Evolutionary conservation across 108 stramenopile genomes (phyloP).

Genomic region (Conticribra guillardii): DNA sequence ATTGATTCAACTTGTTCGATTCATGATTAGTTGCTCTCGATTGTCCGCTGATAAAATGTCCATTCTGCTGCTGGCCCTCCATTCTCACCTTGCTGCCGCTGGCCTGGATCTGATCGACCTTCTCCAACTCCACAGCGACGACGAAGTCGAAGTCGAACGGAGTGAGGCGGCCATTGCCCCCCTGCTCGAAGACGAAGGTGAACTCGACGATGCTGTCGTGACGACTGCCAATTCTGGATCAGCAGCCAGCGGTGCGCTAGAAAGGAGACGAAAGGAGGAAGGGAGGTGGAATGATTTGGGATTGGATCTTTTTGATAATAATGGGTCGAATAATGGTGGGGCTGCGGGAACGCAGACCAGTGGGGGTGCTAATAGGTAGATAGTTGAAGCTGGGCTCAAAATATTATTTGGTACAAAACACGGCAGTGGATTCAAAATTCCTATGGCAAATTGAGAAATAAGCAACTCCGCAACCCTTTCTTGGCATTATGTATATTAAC

Average conservation of each 20-base stretch:
- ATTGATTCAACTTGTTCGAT: too few relatives aligned
- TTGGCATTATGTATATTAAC: too few relatives aligned
- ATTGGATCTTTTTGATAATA: slow-evolving; percentile 73
- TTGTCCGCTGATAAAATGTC: too few relatives aligned
- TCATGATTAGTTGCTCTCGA: too few relatives aligned
- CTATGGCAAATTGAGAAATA: too few relatives aligned
- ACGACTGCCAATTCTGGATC: slow-evolving; percentile 77
- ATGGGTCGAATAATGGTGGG: slow-evolving; percentile 2
- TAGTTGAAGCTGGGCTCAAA: too few relatives aligned
- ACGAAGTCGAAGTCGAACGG: slow-evolving; percentile 69
- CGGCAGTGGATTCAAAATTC: too few relatives aligned
- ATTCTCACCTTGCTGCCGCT: slow-evolving; percentile 62
- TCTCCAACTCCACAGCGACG: slow-evolving; percentile 67
- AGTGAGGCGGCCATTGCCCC: slow-evolving; percentile 69
- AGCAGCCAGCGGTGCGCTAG: slow-evolving; percentile 56
- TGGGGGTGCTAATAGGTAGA: too few relatives aligned
- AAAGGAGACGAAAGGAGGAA: slow-evolving; percentile 73
- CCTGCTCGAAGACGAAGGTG: slow-evolving; percentile 75
- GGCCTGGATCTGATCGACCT: slow-evolving; percentile 51
- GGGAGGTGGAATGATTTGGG: slow-evolving; percentile 89
- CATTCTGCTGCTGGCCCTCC: too few relatives aligned
- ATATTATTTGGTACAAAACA: too few relatives aligned
- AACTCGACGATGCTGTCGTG: slow-evolving; percentile 83
- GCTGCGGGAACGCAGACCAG: too few relatives aligned
- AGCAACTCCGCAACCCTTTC: too few relatives aligned